Evolutionary conservation across 1,284 basidiomycete genomes (phyloP).

Genomic region (Ganoderma lingzhi): DNA sequence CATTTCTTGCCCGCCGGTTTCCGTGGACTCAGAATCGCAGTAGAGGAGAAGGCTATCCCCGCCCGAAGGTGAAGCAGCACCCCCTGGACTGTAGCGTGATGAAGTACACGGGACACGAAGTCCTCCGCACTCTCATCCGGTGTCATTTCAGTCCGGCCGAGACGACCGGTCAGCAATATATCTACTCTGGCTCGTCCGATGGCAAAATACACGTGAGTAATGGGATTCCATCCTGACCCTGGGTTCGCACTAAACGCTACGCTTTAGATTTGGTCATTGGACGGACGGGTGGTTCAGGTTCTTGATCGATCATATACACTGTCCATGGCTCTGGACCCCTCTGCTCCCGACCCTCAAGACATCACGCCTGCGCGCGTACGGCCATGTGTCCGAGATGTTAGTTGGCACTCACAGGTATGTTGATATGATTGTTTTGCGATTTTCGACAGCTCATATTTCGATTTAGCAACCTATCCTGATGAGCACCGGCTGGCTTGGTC

Average conservation of each 20-base stretch:
- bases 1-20: background rate
- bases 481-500: conserved; percentile 89
- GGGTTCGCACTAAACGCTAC: conserved; percentile 4
- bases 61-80: conserved; percentile 66
- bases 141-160: conserved; percentile 95
- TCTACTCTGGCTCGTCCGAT: conserved; percentile 92
- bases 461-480: conserved; percentile 86
- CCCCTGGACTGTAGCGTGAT: conserved; percentile 95
- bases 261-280: conserved; percentile 90
- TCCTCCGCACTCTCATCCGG: conserved; percentile 93
- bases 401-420: conserved; percentile 82
- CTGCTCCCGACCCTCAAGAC: conserved; percentile 56
- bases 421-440: background rate
- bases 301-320: conserved; percentile 83
- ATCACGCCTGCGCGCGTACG: conserved; percentile 38
- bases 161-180: conserved; percentile 92
- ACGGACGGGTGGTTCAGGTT: conserved; percentile 85
- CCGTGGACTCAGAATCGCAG: conserved; percentile 14
- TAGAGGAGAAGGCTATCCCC: conserved; percentile 74
- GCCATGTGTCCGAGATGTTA: conserved; percentile 90
- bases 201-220: conserved; percentile 79
- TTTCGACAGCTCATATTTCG: conserved; percentile 8
- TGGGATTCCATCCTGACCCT: background rate
- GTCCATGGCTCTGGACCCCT: conserved; percentile 76
- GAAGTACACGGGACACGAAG: conserved; percentile 93